A percentile compares a stretch with the other conserved stretches of the same genome.
phyloP scores from a whole-genome alignment of 441 rosid genomes.

The Mallotus repandus region DNA sequence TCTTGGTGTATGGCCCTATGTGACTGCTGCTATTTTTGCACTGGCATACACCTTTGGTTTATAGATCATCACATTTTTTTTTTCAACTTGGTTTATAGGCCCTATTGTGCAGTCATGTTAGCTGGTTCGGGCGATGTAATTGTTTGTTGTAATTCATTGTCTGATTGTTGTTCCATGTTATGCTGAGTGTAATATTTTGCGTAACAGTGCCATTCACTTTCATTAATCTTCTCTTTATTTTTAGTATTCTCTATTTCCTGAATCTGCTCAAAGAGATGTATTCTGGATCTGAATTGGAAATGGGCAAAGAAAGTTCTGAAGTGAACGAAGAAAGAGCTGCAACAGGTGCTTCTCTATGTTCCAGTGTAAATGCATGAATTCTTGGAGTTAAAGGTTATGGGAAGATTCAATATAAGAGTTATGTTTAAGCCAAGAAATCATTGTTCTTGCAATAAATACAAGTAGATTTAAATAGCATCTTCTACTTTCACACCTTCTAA shows the following conservation, averaged over 20 bases:
- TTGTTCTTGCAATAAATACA: too few species aligned
- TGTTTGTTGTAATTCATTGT: slow-evolving; percentile 18
- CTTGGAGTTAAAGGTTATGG: too few species aligned
- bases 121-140: slow-evolving; percentile 15
- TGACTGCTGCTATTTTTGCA: slow-evolving; percentile 30
- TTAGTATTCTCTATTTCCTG: not conserved
- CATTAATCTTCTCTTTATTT: not conserved
- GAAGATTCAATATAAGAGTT: too few species aligned
- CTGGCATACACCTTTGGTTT: slow-evolving; percentile 33
- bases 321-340: too few species aligned
- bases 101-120: not conserved
- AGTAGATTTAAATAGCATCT: too few species aligned
- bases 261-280: not conserved
- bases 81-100: slow-evolving; percentile 16
- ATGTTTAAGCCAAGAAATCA: too few species aligned
- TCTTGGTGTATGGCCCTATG: slow-evolving; percentile 27
- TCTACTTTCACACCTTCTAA: too few species aligned
- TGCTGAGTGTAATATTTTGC: not conserved
- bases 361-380: too few species aligned
- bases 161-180: slow-evolving; percentile 9
- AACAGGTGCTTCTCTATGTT: too few species aligned
- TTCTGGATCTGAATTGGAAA: too few species aligned
- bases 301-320: too few species aligned
- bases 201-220: not conserved
- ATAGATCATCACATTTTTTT: slow-evolving; percentile 24